Conservation (phyloP, 768 basidiomycete species). For the Pisolithus microcarpus region DNA sequence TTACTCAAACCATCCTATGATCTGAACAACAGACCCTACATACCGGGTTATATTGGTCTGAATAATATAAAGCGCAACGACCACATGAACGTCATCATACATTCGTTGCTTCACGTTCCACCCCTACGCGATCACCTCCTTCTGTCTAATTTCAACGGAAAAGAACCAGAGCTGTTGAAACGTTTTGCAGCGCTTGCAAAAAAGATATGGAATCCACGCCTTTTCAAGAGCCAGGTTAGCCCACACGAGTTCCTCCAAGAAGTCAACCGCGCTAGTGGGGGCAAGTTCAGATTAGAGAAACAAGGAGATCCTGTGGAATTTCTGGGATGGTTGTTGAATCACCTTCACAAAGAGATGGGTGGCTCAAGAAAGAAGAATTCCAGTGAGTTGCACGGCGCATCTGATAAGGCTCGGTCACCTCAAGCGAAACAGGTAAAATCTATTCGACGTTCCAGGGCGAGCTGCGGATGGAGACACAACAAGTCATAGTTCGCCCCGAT, state of each 20-base stretch:
- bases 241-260: constrained; percentile 99
- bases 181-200: constrained; percentile 84
- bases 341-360: constrained; percentile 85
- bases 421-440: constrained; percentile 60
- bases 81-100: constrained; percentile 96
- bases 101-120: constrained; percentile 83
- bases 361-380: constrained; percentile 91
- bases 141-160: constrained; percentile 63
- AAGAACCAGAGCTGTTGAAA: constrained; percentile 80
- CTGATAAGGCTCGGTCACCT: constrained; percentile 13
- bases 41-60: constrained; percentile 90
- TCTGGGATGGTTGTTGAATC: constrained; percentile 90
- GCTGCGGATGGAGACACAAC: constrained; percentile 86
- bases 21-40: constrained; percentile 70
- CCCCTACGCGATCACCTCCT: constrained; percentile 86
- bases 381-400: constrained; percentile 46
- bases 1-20: constrained; percentile 78
- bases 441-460: constrained; percentile 94
- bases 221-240: constrained; percentile 97
- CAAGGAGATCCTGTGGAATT: constrained; percentile 98
- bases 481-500: constrained; percentile 80
- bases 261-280: constrained; percentile 80
- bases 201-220: constrained; percentile 91
- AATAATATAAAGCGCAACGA: constrained; percentile 98
- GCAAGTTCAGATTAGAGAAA: constrained; percentile 87